Evolutionary conservation across 257 asterid genomes (phyloP).

Genomic region (Solanum piurae): DNA sequence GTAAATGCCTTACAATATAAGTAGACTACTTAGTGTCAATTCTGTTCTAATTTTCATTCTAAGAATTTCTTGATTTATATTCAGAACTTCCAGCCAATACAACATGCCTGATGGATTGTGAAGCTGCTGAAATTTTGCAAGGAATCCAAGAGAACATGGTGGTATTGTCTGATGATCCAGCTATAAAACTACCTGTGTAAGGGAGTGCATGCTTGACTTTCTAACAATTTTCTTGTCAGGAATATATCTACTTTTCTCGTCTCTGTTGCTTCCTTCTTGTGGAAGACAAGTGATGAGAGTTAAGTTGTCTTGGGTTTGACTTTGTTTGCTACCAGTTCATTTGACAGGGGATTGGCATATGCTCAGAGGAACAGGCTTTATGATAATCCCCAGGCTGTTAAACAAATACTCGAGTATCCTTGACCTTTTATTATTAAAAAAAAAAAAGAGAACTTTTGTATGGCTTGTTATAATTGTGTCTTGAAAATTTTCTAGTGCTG

Average conservation of each 20-base stretch:
- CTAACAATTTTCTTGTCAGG: neutral
- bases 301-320: neutral
- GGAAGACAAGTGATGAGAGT: neutral
- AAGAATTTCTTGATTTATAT: slow-evolving; percentile 9
- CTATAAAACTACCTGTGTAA: slow-evolving; percentile 74
- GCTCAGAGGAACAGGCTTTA: slow-evolving; percentile 51
- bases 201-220: slow-evolving; percentile 17
- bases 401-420: slow-evolving; percentile 79
- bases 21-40: neutral
- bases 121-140: slow-evolving; percentile 75
- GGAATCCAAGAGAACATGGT: slow-evolving; percentile 73
- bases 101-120: slow-evolving; percentile 78
- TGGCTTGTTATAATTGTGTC: neutral
- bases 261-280: neutral
- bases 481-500: neutral
- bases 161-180: slow-evolving; percentile 62
- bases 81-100: slow-evolving; percentile 57
- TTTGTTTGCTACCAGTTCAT: slow-evolving; percentile 40
- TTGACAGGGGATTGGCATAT: slow-evolving; percentile 65
- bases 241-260: neutral
- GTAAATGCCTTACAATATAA: neutral
- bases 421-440: neutral
- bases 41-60: slow-evolving; percentile 3
- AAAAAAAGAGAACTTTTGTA: neutral
- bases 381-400: slow-evolving; percentile 46